Conservation (phyloP, 257 asterid species). For the Nemophila menziesii region DNA sequence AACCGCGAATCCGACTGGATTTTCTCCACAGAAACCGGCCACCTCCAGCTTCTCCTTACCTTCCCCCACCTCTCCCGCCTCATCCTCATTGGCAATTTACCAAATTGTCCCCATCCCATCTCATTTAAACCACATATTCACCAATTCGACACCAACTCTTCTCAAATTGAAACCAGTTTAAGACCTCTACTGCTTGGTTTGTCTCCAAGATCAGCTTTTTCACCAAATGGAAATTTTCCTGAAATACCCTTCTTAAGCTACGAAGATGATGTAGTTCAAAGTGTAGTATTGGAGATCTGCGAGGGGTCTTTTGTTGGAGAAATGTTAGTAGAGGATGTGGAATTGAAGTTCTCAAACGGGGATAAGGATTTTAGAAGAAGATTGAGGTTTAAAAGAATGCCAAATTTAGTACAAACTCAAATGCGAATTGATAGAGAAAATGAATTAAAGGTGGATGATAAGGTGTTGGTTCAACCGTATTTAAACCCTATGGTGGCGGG, state of each 20-base stretch:
- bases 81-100: conserved; percentile 35
- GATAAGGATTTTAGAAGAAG: conserved; percentile 63
- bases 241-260: conserved; percentile 45
- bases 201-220: conserved; percentile 47
- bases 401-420: conserved; percentile 72
- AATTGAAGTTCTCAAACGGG: conserved; percentile 25
- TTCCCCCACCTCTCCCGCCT: conserved; percentile 60
- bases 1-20: conserved; percentile 85
- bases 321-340: conserved; percentile 65
- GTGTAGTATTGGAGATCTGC: conserved; percentile 43
- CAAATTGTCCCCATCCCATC: conserved; percentile 15
- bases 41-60: conserved; percentile 64
- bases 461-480: conserved; percentile 59
- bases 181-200: conserved; percentile 40
- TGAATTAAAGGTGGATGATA: conserved; percentile 25
- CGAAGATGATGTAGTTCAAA: conserved; percentile 52
- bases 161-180: conserved; percentile 19
- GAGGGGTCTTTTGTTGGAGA: conserved; percentile 61
- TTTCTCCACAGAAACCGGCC: conserved; percentile 71
- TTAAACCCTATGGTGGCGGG: conserved; percentile 81
- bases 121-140: conserved; percentile 15
- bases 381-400: conserved; percentile 84
- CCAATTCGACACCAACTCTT: conserved; percentile 6
- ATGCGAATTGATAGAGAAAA: conserved; percentile 32
- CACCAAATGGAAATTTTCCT: conserved; percentile 21